Evolutionary conservation across 2,329 filamentous ascomycete genomes (phyloP), one percentile per base, ranked within the genome.

Genomic region (Xylariaceae sp.): DNA sequence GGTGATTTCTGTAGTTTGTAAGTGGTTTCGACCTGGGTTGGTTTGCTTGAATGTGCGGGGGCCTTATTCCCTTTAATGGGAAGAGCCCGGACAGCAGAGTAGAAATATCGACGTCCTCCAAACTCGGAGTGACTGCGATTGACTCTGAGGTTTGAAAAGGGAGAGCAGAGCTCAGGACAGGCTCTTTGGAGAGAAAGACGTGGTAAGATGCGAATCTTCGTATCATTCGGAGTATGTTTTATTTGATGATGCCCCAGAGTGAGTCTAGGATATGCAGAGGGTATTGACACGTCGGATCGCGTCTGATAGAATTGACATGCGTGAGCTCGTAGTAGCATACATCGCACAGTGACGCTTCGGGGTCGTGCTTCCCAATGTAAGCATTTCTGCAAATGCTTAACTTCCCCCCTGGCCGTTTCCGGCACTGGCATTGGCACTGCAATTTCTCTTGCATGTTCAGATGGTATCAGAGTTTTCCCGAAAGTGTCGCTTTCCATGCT

Each of bases 341-440:
- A 36, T 45, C 42, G 19, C 43, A 46, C n/a, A 47, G 19, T 9
- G 13, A 19, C 31, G 35, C 17, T 28, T 45, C 30, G 17, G 39
- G 46, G 16, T 49, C 46, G 35, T 35, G 37, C 28, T 35, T 49
- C 18, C 41, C 41, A n/a, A 42, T 38, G 9, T 18, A 26, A 19
- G 29, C 38, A 12, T 33, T 35, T 13, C 17, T 39, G 36, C 36
- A 41, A n/a, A 40, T 24, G 13, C 38, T 28, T 34, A 39, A 29
- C 31, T 38, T 45, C 19, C 32, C 38, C 9, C 30, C 13, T 7
- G 28, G 17, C 12, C 31, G 29, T 11, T 38, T 34, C 4, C 17
- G 36, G 37, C 48, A 40, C 34, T 44, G 40, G 31, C 45, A 44
- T 15, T 39, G 34, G 28, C 45, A 37, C 17, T 28, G 30, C 13